Base-by-base conservation (phyloP, 2,329 filamentous ascomycete species). In the Truncatella angustata region DNA sequence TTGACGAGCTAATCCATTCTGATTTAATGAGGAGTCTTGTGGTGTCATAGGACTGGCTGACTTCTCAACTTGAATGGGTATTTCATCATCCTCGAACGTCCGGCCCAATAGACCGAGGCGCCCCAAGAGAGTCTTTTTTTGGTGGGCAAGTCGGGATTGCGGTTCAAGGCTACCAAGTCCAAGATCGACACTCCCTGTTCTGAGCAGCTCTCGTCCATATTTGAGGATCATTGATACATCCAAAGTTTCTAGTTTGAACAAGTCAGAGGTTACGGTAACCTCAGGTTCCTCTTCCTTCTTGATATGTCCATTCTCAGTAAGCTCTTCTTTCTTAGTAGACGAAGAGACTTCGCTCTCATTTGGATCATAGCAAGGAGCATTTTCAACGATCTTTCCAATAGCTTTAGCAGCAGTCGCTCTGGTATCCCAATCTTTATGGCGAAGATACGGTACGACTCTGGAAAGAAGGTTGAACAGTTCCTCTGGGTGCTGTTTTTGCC, bases 381-480 rank as follows among this genome's bases (percentile, higher is more conserved):
- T 89, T 53, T 93, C 87, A 56, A 96, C 86, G 59, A 99, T 97
- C 63, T 93, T 91, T 53, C 93, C 93, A 53, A 99, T 87, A 18
- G 94, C 94, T 72, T 93, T 96, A 60, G 93, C 91, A 43, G 95
- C 89, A 50, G 94, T 95, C 55, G 88, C 92, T 60, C 95, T 81
- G 23, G 94, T 99, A 66, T 99, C 94, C 94, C 94, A 99, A 66
- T 92, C 93, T 69, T 93, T 96, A 61, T 94, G 93, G 53, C 90
- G 85, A 26, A 99, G 80, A 70, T 97, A 99, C 1, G 94, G 93
- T n/a, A 99, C 86, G 28, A 99, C 92, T 55, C 93, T 82, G 26
- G 91, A 93, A 11, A 99, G 80, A 5, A 99, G 81, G 66, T 97
- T 97, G 73, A 97, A 97, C 1, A 99, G 78, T 70, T 99, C 95